Conservation (phyloP, 2,329 filamentous ascomycete species). For the Neospermospora avenae region DNA sequence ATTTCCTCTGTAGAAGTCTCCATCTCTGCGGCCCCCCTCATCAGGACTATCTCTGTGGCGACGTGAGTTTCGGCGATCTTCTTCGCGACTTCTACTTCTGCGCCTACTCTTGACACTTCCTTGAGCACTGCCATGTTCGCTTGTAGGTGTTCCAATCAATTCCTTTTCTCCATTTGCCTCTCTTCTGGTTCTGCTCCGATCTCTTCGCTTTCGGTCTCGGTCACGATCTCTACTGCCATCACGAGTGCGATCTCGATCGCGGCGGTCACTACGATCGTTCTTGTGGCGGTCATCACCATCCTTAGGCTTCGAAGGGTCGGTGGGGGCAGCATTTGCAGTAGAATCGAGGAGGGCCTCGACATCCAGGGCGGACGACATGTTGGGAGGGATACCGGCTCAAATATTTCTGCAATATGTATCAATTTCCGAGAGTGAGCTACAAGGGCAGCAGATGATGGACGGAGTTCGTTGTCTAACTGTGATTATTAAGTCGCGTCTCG, state of each 20-base stretch:
- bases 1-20: slow-evolving; percentile 68
- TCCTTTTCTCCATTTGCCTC: slow-evolving; percentile 47
- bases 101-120: slow-evolving; percentile 75
- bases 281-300: slow-evolving; percentile 57
- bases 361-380: slow-evolving; percentile 71
- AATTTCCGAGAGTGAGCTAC: neutral
- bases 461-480: neutral
- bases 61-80: slow-evolving; percentile 69
- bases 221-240: slow-evolving; percentile 54
- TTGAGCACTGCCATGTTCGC: slow-evolving; percentile 69
- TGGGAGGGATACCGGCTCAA: slow-evolving; percentile 29
- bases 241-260: slow-evolving; percentile 54
- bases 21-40: slow-evolving; percentile 46
- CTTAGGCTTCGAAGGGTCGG: slow-evolving; percentile 46
- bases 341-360: slow-evolving; percentile 91
- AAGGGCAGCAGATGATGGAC: neutral
- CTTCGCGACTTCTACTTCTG: slow-evolving; percentile 75
- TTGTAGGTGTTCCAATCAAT: slow-evolving; percentile 64
- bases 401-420: neutral
- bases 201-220: slow-evolving; percentile 53
- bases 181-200: slow-evolving; percentile 52
- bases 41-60: slow-evolving; percentile 59
- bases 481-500: neutral
- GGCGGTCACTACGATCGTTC: slow-evolving; percentile 49
- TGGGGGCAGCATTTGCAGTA: slow-evolving; percentile 60